phyloP scores from a whole-genome alignment of 495 filamentous ascomycete species.

The Tuber indicum region DNA sequence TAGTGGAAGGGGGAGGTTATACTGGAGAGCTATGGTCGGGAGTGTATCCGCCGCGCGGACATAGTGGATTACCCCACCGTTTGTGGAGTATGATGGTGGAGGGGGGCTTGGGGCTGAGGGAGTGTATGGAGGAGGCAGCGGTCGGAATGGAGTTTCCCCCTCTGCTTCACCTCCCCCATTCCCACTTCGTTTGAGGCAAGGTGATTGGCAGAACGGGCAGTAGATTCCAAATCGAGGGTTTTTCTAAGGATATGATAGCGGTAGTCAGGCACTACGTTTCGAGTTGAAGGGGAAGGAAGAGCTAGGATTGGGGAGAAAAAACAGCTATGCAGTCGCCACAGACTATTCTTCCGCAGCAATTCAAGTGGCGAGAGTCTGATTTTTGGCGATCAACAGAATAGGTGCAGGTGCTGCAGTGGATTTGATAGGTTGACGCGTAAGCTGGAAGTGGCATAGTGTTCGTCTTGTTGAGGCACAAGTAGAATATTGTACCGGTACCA shows the following conservation, averaged over 20 bases:
- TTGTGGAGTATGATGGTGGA: constrained; percentile 31
- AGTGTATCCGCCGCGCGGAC: constrained; percentile 58
- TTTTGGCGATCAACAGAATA: background rate
- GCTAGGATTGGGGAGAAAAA: constrained; percentile 7
- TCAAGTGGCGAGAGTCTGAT: constrained; percentile 49
- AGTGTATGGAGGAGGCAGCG: constrained; percentile 46
- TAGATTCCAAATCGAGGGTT: constrained; percentile 65
- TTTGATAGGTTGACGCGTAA: constrained; percentile 15
- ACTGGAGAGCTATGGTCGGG: constrained; percentile 58
- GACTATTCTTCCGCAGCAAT: constrained; percentile 62
- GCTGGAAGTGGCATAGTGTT: constrained; percentile 19
- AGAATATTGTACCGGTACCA: background rate
- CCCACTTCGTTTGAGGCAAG: constrained; percentile 9
- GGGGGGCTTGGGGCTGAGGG: constrained; percentile 32
- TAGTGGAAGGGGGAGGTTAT: constrained; percentile 53
- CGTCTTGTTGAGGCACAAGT: background rate
- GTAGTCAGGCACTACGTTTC: constrained; percentile 8
- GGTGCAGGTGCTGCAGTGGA: constrained; percentile 29
- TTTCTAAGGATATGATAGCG: constrained; percentile 43
- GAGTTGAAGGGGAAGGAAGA: constrained; percentile 15
- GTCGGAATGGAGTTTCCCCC: constrained; percentile 10
- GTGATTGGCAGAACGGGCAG: constrained; percentile 54
- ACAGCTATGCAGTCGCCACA: constrained; percentile 62
- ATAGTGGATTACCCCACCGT: constrained; percentile 57
- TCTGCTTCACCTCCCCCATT: constrained; percentile 32